These are phyloP conservation scores for Penicillium sumatraense DNA, from an alignment of 2,329 filamentous ascomycete species.

Conservation along the genomic window DNA sequence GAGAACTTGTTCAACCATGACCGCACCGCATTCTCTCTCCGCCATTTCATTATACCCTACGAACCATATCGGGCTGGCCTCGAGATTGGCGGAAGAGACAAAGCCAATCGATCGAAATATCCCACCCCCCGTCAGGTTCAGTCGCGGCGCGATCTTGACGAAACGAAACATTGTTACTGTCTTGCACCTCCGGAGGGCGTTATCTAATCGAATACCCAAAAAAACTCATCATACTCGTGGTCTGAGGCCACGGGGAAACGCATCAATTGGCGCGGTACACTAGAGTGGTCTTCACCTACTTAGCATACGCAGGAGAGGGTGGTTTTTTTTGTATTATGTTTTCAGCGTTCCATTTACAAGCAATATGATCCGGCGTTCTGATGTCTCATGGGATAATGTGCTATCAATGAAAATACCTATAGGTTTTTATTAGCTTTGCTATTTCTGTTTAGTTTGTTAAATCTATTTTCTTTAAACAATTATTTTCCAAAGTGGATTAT, in stretches of 20 bases:
- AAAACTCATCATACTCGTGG: conserved; percentile 14
- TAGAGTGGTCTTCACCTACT: conserved; percentile 2
- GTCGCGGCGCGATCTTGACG: conserved; percentile 20
- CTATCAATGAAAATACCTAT: conserved; percentile 15
- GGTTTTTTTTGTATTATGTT: conserved; percentile 24
- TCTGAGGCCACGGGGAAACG: conserved; percentile 14
- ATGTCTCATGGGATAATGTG: conserved; percentile 15
- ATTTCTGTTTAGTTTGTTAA: neutral
- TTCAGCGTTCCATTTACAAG: conserved; percentile 25
- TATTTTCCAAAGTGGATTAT: too few relatives aligned
- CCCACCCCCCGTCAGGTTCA: conserved; percentile 1
- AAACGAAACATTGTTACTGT: conserved; percentile 6
- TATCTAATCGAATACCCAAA: conserved; percentile 10
- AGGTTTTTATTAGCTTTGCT: neutral
- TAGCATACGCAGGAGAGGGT: conserved; percentile 20
- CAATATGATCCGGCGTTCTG: conserved; percentile 23
- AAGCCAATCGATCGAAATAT: neutral
- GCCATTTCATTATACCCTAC: neutral
- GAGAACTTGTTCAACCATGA: neutral
- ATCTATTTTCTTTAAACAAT: neutral
- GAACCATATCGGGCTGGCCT: conserved; percentile 25
- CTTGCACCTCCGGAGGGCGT: conserved; percentile 16
- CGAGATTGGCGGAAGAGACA: conserved; percentile 10
- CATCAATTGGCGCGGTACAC: conserved; percentile 15
- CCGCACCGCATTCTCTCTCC: neutral